Evolutionary conservation across 106 monocot species (phyloP), one percentile per base, ranked within the genome.

Genomic region (Iris macrosiphon): DNA sequence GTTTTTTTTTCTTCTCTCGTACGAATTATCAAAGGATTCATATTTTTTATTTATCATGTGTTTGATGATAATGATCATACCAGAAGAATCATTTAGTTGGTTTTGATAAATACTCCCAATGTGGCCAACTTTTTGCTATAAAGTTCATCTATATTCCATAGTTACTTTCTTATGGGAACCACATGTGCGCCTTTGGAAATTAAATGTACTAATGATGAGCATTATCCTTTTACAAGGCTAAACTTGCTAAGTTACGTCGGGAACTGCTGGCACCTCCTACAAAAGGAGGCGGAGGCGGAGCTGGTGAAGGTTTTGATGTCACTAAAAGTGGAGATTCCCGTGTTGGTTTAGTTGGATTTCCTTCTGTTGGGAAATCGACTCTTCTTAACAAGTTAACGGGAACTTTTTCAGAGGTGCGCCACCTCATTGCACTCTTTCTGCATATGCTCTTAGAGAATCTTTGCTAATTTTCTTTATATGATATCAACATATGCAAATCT

Each of bases 291-390:
- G 95, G 85, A 39, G 96, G 84, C 65, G 92, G 74, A 39, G 96
- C 75, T 66, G 96, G 96, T 52, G 89, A 90, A 68, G 96, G 96
- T n/a, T 98, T 98, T 75, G 96, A 98, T 77, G 96, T 98, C 39
- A 98, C 96, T 45, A 98, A 98, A 67, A 98, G 96, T 78, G 96
- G 96, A 43, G 96, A 98, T 77, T 71, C 96, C 3, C 86, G 90
- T 30, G 86, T 98, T 74, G 96, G 96, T 27, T 74, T 98, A 12
- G 96, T 98, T 22, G 96, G 96, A 4, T 98, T 98, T 72, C 96
- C 96, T 17, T 98, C 96, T 18, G 96, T 98, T 67, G 96, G 96
- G 40, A 98, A 98, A 61, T 98, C 96, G 53, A 98, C 96, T 10
- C 83, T 98, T 9, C 75, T 98, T 49, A 98, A 98, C 72, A 98